Percentiles rank a stretch among this genome's conserved stretches.
Evolutionary conservation across 2,329 filamentous ascomycete genomes (phyloP).

Genomic region (Elsinoe australis): DNA sequence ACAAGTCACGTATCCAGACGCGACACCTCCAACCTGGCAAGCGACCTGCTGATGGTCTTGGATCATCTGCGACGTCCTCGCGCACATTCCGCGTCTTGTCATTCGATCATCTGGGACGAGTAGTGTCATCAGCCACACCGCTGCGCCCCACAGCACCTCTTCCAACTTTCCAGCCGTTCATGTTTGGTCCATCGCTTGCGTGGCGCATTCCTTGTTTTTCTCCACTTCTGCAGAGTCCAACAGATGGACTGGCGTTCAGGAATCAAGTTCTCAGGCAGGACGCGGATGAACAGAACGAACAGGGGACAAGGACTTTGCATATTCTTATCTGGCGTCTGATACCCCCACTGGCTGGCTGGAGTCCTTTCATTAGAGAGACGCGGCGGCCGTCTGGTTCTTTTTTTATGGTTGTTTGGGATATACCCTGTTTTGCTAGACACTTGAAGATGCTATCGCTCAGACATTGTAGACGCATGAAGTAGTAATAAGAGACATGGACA

Average conservation of each 20-base stretch:
- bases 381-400: not conserved
- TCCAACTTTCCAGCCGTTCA: too few species aligned
- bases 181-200: too few species aligned
- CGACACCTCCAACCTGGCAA: not conserved
- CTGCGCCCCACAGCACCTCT: too few species aligned
- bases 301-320: not conserved
- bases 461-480: constrained; percentile 8
- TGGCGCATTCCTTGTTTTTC: not conserved
- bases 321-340: constrained; percentile 8
- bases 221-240: not conserved
- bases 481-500: constrained; percentile 15
- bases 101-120: constrained; percentile 7
- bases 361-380: constrained; percentile 10
- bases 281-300: constrained; percentile 4
- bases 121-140: too few species aligned
- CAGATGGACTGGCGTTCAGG: constrained; percentile 6
- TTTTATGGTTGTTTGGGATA: not conserved
- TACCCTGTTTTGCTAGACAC: constrained; percentile 10
- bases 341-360: constrained; percentile 15
- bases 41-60: not conserved
- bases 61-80: constrained; percentile 9
- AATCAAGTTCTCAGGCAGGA: constrained; percentile 8
- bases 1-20: not conserved
- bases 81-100: not conserved
- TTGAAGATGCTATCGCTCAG: not conserved